Conservation (phyloP, 2,329 filamentous ascomycete species). For the Pyrenophora graminea region DNA sequence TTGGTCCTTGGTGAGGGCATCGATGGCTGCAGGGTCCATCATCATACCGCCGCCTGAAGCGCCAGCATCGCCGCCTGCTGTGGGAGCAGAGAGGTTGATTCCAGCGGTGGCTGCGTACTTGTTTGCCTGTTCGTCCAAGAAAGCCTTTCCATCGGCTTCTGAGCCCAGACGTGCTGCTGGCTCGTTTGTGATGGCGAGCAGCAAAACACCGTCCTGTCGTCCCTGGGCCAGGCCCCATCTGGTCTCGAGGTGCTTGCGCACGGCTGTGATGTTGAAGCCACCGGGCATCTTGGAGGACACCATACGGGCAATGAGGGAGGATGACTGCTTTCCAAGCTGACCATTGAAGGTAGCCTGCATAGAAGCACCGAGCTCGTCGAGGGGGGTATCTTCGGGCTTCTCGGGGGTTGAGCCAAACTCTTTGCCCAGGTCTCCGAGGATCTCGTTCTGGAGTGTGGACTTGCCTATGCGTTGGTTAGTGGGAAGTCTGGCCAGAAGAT, state of each 20-base stretch:
- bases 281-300: constrained; percentile 99
- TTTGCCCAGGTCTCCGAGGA: constrained; percentile 94
- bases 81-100: constrained; percentile 76
- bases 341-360: constrained; percentile 99
- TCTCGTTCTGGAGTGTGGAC: constrained; percentile 98
- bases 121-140: constrained; percentile 83
- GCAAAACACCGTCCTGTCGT: constrained; percentile 85
- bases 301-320: constrained; percentile 87
- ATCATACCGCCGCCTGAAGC: constrained; percentile 87
- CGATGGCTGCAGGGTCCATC: constrained; percentile 98
- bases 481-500: constrained; percentile 13
- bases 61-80: constrained; percentile 71
- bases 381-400: constrained; percentile 95
- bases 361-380: constrained; percentile 90
- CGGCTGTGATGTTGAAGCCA: constrained; percentile 97
- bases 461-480: constrained; percentile 66
- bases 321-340: constrained; percentile 94
- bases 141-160: constrained; percentile 88
- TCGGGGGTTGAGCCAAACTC: constrained; percentile 98
- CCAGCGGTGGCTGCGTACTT: constrained; percentile 87
- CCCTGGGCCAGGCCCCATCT: constrained; percentile 87
- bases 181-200: constrained; percentile 91
- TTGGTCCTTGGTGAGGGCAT: constrained; percentile 96
- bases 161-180: constrained; percentile 84
- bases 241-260: constrained; percentile 92